These are phyloP conservation scores for Pseudonitzschia delicatissima DNA, from an alignment of 108 stramenopile species.

Conservation along the genomic window DNA sequence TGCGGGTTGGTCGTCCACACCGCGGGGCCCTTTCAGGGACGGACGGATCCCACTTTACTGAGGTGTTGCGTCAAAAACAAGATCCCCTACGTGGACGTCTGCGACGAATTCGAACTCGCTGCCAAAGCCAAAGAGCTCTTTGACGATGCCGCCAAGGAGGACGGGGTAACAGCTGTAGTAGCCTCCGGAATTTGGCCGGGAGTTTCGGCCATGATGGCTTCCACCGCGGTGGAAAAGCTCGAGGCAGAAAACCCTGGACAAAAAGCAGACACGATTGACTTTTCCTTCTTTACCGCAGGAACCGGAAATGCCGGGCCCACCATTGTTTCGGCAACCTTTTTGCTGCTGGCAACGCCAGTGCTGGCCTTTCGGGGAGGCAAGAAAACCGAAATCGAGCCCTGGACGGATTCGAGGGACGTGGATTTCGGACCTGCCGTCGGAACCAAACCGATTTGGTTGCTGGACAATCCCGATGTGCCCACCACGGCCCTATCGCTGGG, in stretches of 20 bases:
- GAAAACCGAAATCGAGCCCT: conserved; percentile 31
- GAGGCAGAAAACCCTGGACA: background rate
- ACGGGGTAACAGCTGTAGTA: conserved; percentile 44
- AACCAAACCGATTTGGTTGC: conserved; percentile 51
- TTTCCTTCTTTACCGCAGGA: conserved; percentile 80
- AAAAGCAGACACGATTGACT: conserved; percentile 45
- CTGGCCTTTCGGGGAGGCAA: conserved; percentile 53
- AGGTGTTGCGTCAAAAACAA: conserved; percentile 37
- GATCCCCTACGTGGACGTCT: conserved; percentile 82
- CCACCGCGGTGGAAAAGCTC: conserved; percentile 15
- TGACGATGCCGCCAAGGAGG: conserved; percentile 28
- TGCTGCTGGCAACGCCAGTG: conserved; percentile 69
- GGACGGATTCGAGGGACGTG: conserved; percentile 31
- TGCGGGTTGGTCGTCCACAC: conserved; percentile 70
- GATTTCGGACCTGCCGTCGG: conserved; percentile 56
- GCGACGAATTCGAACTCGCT: conserved; percentile 79
- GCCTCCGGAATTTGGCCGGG: conserved; percentile 55
- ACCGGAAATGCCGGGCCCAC: conserved; percentile 83
- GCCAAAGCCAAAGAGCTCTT: conserved; percentile 47
- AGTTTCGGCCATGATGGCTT: conserved; percentile 46
- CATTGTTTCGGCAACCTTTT: conserved; percentile 77
- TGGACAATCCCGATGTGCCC: conserved; percentile 61
- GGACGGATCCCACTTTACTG: conserved; percentile 44
- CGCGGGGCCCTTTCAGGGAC: conserved; percentile 85
- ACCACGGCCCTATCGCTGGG: background rate